Evolutionary conservation across 176 grass and related monocot species (phyloP).

Genomic region (Aegilops umbellulata): DNA sequence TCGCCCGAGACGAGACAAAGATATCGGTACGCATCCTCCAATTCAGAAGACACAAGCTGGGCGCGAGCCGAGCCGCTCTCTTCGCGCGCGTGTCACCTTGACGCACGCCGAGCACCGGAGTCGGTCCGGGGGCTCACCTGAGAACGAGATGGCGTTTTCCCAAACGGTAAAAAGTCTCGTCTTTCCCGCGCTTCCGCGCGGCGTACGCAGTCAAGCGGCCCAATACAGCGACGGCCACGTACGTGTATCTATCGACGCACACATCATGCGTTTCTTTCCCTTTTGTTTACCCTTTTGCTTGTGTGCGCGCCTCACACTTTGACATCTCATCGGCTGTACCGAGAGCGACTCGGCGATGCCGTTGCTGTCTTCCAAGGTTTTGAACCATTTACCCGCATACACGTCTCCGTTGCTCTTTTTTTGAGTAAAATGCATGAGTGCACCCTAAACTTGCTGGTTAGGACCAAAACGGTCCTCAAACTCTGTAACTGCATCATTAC

Average conservation of each 20-base stretch:
- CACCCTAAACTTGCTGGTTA: too few species aligned
- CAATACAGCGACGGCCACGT: slow-evolving; percentile 12
- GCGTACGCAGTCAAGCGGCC: too few species aligned
- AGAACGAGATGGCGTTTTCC: too few species aligned
- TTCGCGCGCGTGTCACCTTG: background rate
- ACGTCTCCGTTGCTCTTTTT: background rate
- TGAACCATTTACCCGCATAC: background rate
- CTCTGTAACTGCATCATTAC: too few species aligned
- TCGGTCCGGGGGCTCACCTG: too few species aligned
- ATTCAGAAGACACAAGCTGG: too few species aligned
- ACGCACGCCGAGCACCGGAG: background rate
- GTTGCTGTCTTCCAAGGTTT: background rate
- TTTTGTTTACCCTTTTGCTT: background rate
- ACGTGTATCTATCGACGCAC: background rate
- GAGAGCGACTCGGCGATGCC: slow-evolving; percentile 13
- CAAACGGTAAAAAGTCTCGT: too few species aligned
- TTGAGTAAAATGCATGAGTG: too few species aligned
- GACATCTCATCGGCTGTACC: background rate
- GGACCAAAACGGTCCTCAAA: too few species aligned
- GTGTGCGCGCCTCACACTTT: background rate
- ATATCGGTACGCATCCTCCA: too few species aligned
- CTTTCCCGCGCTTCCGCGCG: too few species aligned
- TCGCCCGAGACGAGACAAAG: too few species aligned
- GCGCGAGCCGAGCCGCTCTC: background rate
- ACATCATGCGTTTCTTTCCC: background rate